Evolutionary conservation across 805 yeast species (phyloP), one percentile per base, ranked within the genome.

Genomic region (Lipomyces kockii): DNA sequence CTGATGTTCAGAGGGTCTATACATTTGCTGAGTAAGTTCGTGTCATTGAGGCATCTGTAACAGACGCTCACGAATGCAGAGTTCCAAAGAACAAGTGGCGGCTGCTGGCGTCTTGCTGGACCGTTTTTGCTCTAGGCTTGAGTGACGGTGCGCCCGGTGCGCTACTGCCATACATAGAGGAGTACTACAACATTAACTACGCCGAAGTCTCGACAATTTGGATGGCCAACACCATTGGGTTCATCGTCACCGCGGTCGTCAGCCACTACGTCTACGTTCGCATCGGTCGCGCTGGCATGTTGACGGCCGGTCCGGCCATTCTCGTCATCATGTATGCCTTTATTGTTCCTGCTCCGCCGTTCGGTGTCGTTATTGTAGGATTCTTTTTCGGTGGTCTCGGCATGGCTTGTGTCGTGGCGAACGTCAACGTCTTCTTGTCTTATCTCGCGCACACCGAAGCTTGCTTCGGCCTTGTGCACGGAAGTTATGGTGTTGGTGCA

Each of bases 401-500:
- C 5, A 71, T 81, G 55, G 89, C 88, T 1, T 74, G 80, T 51
- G 81, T 82, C 1, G 66, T 83, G 29, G 80, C 88, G 3, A 87
- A 85, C 68, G 80, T 80, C 56, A 87, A 86, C 72, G 82, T 86
- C 20, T 86, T 85, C 70, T 67, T 86, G 22, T 78, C 86, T 12
- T 63, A 64, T 65, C 77, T 88, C 49, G 81, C 81, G 29, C 85
- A 86, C 66, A 83, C 86, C 60, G 86, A 89, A 58, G 84, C 83
- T 62, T 80, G 85, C 66, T 81, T 89, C 77, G 90, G 93, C 0
- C 76, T 81, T 32, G 79, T 85, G 66, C 95, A 90, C 78, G 93
- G 91, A 0, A 74, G 81, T 14, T 90, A 89, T 76, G 96, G 96
- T 0, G 72, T 86, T 2, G 92, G 93, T 1, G 91, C 92, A 0